Conservation (phyloP, 2,329 filamentous ascomycete genomes). For the Epichloe glyceriae region DNA sequence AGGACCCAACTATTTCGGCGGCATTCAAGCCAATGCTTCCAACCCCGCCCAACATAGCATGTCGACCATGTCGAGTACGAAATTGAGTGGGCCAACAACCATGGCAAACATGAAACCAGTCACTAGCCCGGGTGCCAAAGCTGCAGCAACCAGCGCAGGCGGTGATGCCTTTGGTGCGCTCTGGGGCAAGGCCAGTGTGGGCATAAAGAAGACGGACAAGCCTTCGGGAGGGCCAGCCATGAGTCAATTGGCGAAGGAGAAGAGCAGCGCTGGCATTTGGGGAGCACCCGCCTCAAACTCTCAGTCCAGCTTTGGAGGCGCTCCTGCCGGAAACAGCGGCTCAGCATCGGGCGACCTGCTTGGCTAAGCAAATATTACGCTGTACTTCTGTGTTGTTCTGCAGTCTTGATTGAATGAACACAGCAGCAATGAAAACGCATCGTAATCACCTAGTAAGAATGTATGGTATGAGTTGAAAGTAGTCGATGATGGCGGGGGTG, state of each 20-base stretch:
- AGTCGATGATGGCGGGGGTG: not conserved
- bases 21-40: constrained; percentile 40
- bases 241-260: constrained; percentile 94
- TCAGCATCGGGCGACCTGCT: constrained; percentile 35
- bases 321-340: constrained; percentile 19
- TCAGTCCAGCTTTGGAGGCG: constrained; percentile 17
- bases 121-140: constrained; percentile 35
- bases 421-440: not conserved
- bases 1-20: constrained; percentile 91
- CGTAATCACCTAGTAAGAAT: not conserved
- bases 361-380: constrained; percentile 19
- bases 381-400: not conserved
- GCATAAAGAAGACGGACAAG: constrained; percentile 59
- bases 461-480: not conserved
- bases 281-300: constrained; percentile 47
- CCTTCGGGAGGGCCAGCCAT: constrained; percentile 59
- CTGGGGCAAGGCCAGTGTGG: constrained; percentile 62
- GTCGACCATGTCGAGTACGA: constrained; percentile 19
- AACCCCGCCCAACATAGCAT: constrained; percentile 19
- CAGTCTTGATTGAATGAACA: not conserved
- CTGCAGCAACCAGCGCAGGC: constrained; percentile 40
- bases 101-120: constrained; percentile 36
- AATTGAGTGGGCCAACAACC: constrained; percentile 23
- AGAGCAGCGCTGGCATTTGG: constrained; percentile 91
- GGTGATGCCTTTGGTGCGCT: constrained; percentile 85